Evolutionary conservation across 192 early-diverging fungal genomes (phyloP), one percentile per base, ranked within the genome.

Genomic region (Geranomyces michiganensis): DNA sequence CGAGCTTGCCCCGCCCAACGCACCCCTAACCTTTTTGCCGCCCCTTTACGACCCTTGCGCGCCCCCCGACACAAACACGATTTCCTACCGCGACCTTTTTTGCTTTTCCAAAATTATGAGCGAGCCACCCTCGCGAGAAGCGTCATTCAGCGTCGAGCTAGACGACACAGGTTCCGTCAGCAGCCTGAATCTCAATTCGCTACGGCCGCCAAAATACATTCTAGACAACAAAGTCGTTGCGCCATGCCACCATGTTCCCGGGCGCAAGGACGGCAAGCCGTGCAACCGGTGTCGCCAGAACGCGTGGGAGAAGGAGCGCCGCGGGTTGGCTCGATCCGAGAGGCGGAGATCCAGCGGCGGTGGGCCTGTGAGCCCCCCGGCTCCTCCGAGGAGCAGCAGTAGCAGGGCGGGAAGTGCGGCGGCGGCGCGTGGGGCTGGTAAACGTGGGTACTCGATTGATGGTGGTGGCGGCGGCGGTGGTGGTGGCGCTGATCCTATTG

Each of bases 241-340:
- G n/a, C 62, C 62, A 4, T 64, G 62, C 29, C 62, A 64, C 62
- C 62, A 64, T 41, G 62, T 64, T 45, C 62, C 62, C 33, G 62
- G 62, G 3, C 15, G 62, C 32, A 64, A 46, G 43, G 62, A 64
- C 62, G 41, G 62, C 17, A 64, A 46, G 27, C 62, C 62, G 5
- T 64, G 62, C 43, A 64, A 64, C 62, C 15, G 62, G 62, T 64
- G 62, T 22, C 62, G 62, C 14, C 62, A 64, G 43, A 64, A 64
- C 44, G 62, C 62, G 15, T 64, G 62, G 62, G 62, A 64, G 22
- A 64, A 64, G 43, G 62, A 64, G 27, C 33, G 62, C 21, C 33
- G 62, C 21, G 62, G 41, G 8, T 41, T 64, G 3, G 62, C 62
- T 5, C 30, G 62, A 7, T 53, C 51, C 7, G 51, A 53, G 24